These are phyloP conservation scores for Peniophora sp. DNA, from an alignment of 1,284 basidiomycete genomes.

Conservation along the genomic window DNA sequence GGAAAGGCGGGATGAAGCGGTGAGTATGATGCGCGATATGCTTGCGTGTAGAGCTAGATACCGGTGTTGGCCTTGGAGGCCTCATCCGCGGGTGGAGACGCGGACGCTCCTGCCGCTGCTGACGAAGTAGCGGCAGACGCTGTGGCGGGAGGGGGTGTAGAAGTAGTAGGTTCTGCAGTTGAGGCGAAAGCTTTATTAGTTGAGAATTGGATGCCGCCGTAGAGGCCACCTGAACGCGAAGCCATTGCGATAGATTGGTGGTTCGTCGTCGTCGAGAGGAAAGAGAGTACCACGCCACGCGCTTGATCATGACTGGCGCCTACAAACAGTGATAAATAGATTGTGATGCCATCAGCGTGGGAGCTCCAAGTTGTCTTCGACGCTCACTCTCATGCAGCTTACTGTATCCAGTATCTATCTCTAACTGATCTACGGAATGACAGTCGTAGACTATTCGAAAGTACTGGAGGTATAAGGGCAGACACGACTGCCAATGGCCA, in stretches of 20 bases:
- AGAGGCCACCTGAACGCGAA: slow-evolving; percentile 69
- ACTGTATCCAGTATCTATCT: too few species aligned
- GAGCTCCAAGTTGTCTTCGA: too few species aligned
- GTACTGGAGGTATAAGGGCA: too few species aligned
- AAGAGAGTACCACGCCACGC: too few species aligned
- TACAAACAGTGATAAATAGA: too few species aligned
- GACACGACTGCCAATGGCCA: too few species aligned
- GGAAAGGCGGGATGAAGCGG: slow-evolving; percentile 5
- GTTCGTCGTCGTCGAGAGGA: neutral
- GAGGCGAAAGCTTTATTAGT: slow-evolving; percentile 44
- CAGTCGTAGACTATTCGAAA: too few species aligned
- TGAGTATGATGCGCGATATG: slow-evolving; percentile 24
- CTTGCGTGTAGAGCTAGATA: slow-evolving; percentile 46
- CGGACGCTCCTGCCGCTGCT: slow-evolving; percentile 16
- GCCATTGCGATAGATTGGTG: slow-evolving; percentile 40
- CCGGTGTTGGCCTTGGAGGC: slow-evolving; percentile 66
- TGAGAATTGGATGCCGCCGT: slow-evolving; percentile 76
- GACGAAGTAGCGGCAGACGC: slow-evolving; percentile 4
- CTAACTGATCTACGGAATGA: too few species aligned
- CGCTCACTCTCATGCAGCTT: too few species aligned
- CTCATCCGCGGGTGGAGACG: slow-evolving; percentile 11
- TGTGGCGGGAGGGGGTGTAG: slow-evolving; percentile 7
- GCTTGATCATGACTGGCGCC: too few species aligned
- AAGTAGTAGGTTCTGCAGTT: slow-evolving; percentile 13
- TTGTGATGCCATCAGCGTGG: too few species aligned